These are phyloP conservation scores for Trametes maxima DNA, from an alignment of 768 basidiomycete genomes.

Conservation along the genomic window DNA sequence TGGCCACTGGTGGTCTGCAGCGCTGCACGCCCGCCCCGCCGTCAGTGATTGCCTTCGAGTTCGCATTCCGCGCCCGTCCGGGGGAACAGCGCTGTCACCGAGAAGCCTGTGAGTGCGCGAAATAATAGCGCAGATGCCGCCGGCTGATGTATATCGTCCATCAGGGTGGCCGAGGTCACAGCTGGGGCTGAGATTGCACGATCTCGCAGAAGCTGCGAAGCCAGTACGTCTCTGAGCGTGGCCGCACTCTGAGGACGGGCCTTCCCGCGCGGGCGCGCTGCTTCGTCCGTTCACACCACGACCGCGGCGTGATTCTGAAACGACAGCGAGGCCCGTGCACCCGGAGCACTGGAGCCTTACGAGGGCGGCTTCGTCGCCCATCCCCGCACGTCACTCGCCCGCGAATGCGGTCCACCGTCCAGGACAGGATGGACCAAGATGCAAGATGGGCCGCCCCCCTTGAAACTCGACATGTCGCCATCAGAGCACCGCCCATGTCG, in stretches of 20 bases:
- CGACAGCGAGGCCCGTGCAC: constrained; percentile 4
- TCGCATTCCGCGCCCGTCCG: not conserved
- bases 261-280: not conserved
- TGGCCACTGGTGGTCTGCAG: too few relatives aligned
- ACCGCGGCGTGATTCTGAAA: constrained; percentile 25
- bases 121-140: constrained; percentile 5
- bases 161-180: constrained; percentile 21
- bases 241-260: not conserved
- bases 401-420: not conserved
- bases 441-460: not conserved
- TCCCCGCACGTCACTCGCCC: constrained; percentile 13
- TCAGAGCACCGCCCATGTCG: constrained; percentile 17
- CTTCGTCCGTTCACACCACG: constrained; percentile 18
- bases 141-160: constrained; percentile 7
- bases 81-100: not conserved
- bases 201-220: constrained; percentile 17
- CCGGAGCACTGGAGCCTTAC: constrained; percentile 9
- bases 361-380: constrained; percentile 9
- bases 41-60: constrained; percentile 10
- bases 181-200: not conserved
- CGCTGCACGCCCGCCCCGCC: not conserved
- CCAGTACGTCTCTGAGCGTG: not conserved
- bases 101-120: not conserved
- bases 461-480: constrained; percentile 22
- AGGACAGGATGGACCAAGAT: too few relatives aligned